Evolutionary conservation across 495 filamentous ascomycete genomes (phyloP), one percentile per base, ranked within the genome.

Genomic region (Parathielavia hyrcaniae): DNA sequence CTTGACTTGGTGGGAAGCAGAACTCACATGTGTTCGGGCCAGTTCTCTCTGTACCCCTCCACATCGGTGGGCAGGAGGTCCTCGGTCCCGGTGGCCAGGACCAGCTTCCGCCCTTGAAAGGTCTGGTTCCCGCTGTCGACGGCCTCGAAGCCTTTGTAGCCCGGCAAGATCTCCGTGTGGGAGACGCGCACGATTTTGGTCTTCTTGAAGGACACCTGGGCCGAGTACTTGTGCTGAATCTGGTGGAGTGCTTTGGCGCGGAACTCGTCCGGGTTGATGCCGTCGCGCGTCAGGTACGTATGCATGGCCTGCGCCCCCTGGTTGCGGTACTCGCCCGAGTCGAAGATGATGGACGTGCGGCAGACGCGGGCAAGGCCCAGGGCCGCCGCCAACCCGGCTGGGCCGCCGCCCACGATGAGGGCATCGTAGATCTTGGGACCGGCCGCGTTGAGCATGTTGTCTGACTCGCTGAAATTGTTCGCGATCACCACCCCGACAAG

Each of bases 401-500:
- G 80, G 4, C 82, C 83, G 38, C 66, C 75, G 61, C 83, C 83
- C 36, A 85, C 71, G 63, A 86, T 79, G 11, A 84, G 68, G 47
- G 69, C 74, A 59, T 84, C 82, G 45, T 64, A 50, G 9, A 50
- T n/a, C 16, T 38, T 50, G 10, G 17, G 4, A 23, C 7, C 41
- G 26, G 26, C 26, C 26, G 6, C 6, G 6, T 30, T 30, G 26
- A n/a, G n/a, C n/a, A n/a, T n/a, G n/a, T n/a, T n/a, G n/a, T n/a
- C n/a, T n/a, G n/a, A n/a, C n/a, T n/a, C n/a, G n/a, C n/a, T n/a
- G n/a, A n/a, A n/a, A n/a, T n/a, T n/a, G n/a, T n/a, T n/a, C n/a
- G n/a, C n/a, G n/a, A n/a, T n/a, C n/a, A n/a, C n/a, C n/a, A n/a
- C n/a, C n/a, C n/a, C n/a, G n/a, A n/a, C n/a, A n/a, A n/a, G n/a